Percentiles rank a stretch among this genome's conserved stretches.
Conservation (phyloP, 129 eudicot genomes). For the Cynara cardunculus region DNA sequence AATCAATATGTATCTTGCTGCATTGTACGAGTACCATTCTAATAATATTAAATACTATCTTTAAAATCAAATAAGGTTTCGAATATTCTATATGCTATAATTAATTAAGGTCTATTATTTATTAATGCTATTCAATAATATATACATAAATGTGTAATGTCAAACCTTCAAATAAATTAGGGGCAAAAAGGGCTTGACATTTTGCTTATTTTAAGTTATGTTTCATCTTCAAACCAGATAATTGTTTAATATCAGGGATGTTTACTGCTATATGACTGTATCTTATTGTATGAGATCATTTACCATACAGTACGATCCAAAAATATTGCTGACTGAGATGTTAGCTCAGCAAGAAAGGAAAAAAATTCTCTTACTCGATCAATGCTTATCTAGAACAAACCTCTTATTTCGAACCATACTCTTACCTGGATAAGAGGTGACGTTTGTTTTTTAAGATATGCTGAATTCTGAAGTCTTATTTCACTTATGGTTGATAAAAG, state of each 20-base stretch:
- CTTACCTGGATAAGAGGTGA: too few species aligned
- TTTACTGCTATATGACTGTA: background rate
- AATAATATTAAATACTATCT: too few species aligned
- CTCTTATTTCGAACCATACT: too few species aligned
- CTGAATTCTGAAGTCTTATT: too few species aligned
- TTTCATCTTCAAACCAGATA: background rate
- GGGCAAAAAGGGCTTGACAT: background rate
- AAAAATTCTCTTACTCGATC: background rate
- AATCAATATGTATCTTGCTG: too few species aligned
- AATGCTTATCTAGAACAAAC: background rate
- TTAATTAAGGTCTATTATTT: background rate
- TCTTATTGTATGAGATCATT: background rate
- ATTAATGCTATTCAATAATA: background rate
- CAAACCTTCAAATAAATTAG: background rate
- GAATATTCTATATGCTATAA: background rate
- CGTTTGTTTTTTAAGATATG: too few species aligned
- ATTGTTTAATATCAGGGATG: background rate
- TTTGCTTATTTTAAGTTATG: background rate
- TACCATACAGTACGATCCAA: background rate
- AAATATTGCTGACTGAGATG: background rate
- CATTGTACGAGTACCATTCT: too few species aligned
- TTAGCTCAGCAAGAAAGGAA: background rate
- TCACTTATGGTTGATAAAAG: too few species aligned
- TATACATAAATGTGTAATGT: background rate
- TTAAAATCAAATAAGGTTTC: background rate